Percentiles rank a stretch among this genome's conserved stretches.
These are phyloP conservation scores for Fusarium napiforme DNA, from an alignment of 2,329 filamentous ascomycete species.

Conservation along the genomic window DNA sequence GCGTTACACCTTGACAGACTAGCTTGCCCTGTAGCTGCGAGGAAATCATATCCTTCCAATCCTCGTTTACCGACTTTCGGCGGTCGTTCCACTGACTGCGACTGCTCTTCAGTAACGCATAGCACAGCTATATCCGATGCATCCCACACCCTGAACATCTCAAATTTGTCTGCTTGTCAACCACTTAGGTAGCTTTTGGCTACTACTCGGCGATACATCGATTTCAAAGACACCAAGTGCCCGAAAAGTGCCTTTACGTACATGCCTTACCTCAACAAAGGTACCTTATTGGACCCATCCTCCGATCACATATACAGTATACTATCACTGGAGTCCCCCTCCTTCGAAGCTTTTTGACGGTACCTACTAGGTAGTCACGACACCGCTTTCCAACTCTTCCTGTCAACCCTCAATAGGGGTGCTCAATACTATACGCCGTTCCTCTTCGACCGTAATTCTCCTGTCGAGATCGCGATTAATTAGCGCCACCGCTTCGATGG, in stretches of 20 bases:
- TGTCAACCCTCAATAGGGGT: not conserved
- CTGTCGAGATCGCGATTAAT: not conserved
- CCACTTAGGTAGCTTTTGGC: not conserved
- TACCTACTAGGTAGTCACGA: slow-evolving; percentile 1
- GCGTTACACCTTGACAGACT: slow-evolving; percentile 14
- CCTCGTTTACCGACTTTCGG: not conserved
- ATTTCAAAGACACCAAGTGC: not conserved
- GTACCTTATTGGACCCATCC: not conserved
- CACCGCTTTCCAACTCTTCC: not conserved
- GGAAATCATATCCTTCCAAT: slow-evolving; percentile 1
- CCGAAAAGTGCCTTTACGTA: not conserved
- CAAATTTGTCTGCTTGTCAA: not conserved
- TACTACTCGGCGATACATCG: not conserved
- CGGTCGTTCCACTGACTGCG: not conserved
- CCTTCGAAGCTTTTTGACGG: not conserved
- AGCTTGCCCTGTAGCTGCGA: slow-evolving; percentile 40
- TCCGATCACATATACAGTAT: slow-evolving; percentile 9
- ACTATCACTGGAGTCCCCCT: slow-evolving; percentile 14
- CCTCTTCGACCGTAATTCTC: not conserved
- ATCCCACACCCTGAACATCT: not conserved
- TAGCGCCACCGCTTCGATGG: slow-evolving; percentile 37
- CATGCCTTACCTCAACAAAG: not conserved
- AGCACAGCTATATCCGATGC: not conserved
- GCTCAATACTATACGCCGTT: not conserved
- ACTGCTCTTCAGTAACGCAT: slow-evolving; percentile 1